phyloP scores from a whole-genome alignment of 2,329 filamentous ascomycete species.

The Aspergillus cejpii region DNA sequence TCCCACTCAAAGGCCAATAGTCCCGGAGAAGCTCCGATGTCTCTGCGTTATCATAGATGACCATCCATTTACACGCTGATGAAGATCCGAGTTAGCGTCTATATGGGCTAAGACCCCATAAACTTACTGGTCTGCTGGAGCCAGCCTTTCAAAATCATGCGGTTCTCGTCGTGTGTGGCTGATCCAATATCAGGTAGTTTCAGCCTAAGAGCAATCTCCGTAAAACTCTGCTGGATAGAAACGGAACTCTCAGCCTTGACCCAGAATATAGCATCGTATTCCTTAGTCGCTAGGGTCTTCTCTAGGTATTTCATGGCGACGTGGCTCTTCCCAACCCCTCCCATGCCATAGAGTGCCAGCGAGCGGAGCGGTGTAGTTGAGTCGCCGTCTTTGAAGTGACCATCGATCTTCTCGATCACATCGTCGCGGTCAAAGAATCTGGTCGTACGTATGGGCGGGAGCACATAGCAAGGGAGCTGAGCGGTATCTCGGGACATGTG shows the following conservation, averaged over 20 bases:
- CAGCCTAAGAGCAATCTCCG: slow-evolving; percentile 3
- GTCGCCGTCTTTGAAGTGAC: background rate
- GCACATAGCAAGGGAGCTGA: background rate
- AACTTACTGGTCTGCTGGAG: slow-evolving; percentile 2
- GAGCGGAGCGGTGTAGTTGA: slow-evolving; percentile 1
- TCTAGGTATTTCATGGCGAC: slow-evolving; percentile 2
- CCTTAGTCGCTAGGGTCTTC: background rate
- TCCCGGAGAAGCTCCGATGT: background rate
- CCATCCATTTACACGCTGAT: slow-evolving; percentile 2
- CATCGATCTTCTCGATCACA: slow-evolving; percentile 2
- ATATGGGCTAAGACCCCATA: background rate
- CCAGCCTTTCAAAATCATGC: slow-evolving; percentile 1
- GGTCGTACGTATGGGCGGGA: slow-evolving; percentile 1
- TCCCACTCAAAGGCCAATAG: background rate
- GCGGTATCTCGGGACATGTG: background rate
- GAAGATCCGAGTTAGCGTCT: background rate
- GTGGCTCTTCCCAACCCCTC: slow-evolving; percentile 2
- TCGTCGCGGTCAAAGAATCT: slow-evolving; percentile 1
- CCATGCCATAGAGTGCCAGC: slow-evolving; percentile 3
- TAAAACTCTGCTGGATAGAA: slow-evolving; percentile 3
- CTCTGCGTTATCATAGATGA: slow-evolving; percentile 4
- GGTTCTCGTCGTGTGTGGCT: background rate
- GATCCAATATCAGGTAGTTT: slow-evolving; percentile 2
- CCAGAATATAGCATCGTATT: slow-evolving; percentile 3
- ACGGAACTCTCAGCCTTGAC: slow-evolving; percentile 1